Evolutionary conservation across 73 alveolate genomes (phyloP).

Genomic region (Breviolum minutum): DNA sequence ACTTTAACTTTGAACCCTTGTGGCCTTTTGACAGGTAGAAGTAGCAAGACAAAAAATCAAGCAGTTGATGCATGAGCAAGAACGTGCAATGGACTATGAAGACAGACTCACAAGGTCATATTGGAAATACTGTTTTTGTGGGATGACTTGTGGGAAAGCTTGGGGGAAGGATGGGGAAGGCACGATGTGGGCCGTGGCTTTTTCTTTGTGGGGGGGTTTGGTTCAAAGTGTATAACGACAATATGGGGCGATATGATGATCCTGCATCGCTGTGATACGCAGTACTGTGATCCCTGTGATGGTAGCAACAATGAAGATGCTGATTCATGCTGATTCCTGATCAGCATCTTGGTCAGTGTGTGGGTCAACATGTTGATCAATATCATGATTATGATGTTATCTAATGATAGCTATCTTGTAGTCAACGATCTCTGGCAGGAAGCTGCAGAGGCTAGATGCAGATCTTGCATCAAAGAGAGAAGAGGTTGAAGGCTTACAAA

Average conservation of each 20-base stretch:
- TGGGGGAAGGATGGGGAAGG: too few relatives aligned
- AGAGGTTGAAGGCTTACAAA: slow-evolving; percentile 76
- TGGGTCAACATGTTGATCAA: background rate
- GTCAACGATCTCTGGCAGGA: background rate
- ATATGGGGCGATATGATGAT: too few relatives aligned
- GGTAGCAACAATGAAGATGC: too few relatives aligned
- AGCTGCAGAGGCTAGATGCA: slow-evolving; percentile 85
- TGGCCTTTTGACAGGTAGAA: slow-evolving; percentile 19
- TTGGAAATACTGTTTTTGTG: too few relatives aligned
- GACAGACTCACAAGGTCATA: background rate
- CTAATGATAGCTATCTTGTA: too few relatives aligned
- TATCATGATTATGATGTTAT: background rate
- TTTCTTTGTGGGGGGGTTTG: too few relatives aligned
- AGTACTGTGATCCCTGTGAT: too few relatives aligned
- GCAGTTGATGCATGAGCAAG: slow-evolving; percentile 89
- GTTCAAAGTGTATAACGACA: too few relatives aligned
- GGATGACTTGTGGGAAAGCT: too few relatives aligned
- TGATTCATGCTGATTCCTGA: background rate
- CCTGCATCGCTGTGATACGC: too few relatives aligned
- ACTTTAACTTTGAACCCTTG: background rate
- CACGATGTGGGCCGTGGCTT: too few relatives aligned
- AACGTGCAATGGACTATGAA: slow-evolving; percentile 34
- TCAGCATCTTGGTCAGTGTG: background rate
- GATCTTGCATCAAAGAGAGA: slow-evolving; percentile 87
- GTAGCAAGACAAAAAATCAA: slow-evolving; percentile 42